These are phyloP conservation scores for Neopestalotiopsis sp. DNA, from an alignment of 2,329 filamentous ascomycete genomes.

Conservation along the genomic window DNA sequence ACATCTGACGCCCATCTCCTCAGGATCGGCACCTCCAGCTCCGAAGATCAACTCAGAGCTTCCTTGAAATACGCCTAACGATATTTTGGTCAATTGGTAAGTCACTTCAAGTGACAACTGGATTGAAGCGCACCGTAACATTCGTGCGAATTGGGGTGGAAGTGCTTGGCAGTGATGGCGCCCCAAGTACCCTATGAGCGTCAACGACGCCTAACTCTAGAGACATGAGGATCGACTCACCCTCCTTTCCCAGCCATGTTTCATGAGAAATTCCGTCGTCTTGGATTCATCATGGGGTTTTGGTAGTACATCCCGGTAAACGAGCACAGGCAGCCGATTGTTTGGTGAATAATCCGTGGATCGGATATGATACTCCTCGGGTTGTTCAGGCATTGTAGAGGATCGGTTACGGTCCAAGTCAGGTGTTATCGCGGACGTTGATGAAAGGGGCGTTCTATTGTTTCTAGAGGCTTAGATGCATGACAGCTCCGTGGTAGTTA, in stretches of 20 bases:
- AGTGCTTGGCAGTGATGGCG: neutral
- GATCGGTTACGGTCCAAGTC: neutral
- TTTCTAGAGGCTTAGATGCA: neutral
- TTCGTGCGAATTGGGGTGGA: constrained; percentile 13
- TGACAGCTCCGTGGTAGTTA: neutral
- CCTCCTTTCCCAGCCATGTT: constrained; percentile 10
- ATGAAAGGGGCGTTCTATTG: neutral
- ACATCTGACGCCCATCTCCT: neutral
- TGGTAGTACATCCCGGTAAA: constrained; percentile 10
- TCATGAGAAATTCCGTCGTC: neutral
- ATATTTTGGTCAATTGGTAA: neutral
- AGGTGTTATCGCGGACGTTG: neutral
- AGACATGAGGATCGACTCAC: neutral
- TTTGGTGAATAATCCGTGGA: constrained; percentile 3
- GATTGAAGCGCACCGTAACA: constrained; percentile 6
- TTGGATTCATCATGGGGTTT: neutral
- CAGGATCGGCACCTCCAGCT: neutral
- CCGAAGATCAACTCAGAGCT: neutral
- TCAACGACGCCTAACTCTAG: neutral
- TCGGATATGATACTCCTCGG: neutral
- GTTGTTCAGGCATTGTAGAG: neutral
- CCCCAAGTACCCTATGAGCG: neutral
- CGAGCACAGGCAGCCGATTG: constrained; percentile 1
- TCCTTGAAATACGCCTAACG: neutral
- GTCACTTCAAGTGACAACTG: too few species aligned